phyloP scores from a whole-genome alignment of 2,329 filamentous ascomycete genomes.

The Xylariaceae sp. region DNA sequence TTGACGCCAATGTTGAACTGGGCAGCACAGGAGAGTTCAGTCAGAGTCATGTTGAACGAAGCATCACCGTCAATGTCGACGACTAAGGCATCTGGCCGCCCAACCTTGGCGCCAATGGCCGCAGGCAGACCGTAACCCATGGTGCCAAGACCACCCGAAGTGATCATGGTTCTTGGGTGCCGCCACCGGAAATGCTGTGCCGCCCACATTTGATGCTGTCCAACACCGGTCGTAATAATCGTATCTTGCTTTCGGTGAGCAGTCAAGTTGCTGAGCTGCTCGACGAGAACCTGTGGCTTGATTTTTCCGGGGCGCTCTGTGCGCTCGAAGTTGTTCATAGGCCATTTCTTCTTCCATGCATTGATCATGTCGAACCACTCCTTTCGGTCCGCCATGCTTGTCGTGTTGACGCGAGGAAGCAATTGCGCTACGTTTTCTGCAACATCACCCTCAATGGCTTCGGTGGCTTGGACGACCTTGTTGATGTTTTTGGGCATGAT shows the following conservation, averaged over 20 bases:
- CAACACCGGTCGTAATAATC: constrained; percentile 92
- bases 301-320: constrained; percentile 86
- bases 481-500: constrained; percentile 99
- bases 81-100: constrained; percentile 73
- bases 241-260: constrained; percentile 75
- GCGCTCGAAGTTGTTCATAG: constrained; percentile 75
- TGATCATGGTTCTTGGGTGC: constrained; percentile 79
- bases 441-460: constrained; percentile 83
- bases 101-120: constrained; percentile 93
- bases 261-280: constrained; percentile 83
- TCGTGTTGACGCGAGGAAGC: constrained; percentile 63
- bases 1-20: constrained; percentile 98
- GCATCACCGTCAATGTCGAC: constrained; percentile 97
- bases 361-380: constrained; percentile 90
- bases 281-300: constrained; percentile 90
- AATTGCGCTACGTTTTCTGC: constrained; percentile 72
- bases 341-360: constrained; percentile 88
- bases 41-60: constrained; percentile 98
- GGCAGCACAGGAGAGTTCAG: constrained; percentile 85
- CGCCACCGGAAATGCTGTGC: constrained; percentile 74
- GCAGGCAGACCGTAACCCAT: constrained; percentile 96
- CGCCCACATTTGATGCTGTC: constrained; percentile 98
- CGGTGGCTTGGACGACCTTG: constrained; percentile 95
- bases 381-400: constrained; percentile 58
- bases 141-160: constrained; percentile 88